Percentiles rank a stretch among this genome's conserved stretches.
Conservation (phyloP, 805 yeast species). For the Pichia paraexigua region DNA sequence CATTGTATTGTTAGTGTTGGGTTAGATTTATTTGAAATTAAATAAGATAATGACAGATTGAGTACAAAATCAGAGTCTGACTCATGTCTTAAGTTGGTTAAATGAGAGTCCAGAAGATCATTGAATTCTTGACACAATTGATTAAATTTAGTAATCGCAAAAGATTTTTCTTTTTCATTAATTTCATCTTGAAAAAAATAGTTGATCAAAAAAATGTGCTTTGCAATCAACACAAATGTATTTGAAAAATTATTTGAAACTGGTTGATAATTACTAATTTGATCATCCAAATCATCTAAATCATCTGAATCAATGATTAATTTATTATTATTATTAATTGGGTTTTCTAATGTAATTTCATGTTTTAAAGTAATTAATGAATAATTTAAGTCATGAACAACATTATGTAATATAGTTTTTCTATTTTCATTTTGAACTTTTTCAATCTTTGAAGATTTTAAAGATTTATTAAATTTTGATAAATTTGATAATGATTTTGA, state of each 20-base stretch:
- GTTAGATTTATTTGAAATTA: conserved; percentile 13
- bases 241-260: conserved; percentile 12
- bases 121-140: conserved; percentile 15
- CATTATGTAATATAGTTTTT: conserved; percentile 17
- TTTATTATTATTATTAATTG: background rate
- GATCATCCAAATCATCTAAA: conserved; percentile 1
- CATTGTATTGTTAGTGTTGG: conserved; percentile 19
- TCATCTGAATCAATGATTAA: background rate
- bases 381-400: conserved; percentile 22
- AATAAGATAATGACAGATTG: conserved; percentile 20
- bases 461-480: conserved; percentile 13
- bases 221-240: conserved; percentile 19
- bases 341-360: background rate
- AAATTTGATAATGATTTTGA: conserved; percentile 17
- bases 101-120: conserved; percentile 14
- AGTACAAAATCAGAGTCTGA: conserved; percentile 24
- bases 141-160: conserved; percentile 14
- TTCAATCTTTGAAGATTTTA: conserved; percentile 3
- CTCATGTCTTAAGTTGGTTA: conserved; percentile 18
- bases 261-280: conserved; percentile 3
- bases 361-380: conserved; percentile 14
- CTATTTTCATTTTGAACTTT: conserved; percentile 14
- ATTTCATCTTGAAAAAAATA: conserved; percentile 18
- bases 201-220: conserved; percentile 20
- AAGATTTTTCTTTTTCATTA: conserved; percentile 2